These are phyloP conservation scores for Brassica juncea DNA, from an alignment of 345 rosid species.

Conservation along the genomic window DNA sequence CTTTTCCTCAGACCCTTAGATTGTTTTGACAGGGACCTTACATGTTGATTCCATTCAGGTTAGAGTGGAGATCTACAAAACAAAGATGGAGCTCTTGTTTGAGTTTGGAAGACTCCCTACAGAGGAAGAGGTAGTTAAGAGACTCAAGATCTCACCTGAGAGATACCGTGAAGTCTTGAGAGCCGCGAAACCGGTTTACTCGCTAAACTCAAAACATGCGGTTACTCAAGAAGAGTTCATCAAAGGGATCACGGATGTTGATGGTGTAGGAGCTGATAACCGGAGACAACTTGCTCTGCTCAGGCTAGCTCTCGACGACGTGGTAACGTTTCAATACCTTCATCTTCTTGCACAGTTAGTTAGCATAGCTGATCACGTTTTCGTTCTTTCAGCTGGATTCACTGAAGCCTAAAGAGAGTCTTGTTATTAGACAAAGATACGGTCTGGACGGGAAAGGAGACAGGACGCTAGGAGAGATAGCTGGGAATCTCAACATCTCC, in stretches of 20 bases:
- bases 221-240: conserved; percentile 90
- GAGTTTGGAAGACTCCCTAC: conserved; percentile 71
- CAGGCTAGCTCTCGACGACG: conserved; percentile 97
- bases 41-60: conserved; percentile 51
- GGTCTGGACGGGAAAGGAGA: conserved; percentile 97
- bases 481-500: conserved; percentile 85
- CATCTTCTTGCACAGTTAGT: conserved; percentile 4
- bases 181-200: conserved; percentile 68
- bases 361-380: conserved; percentile 5
- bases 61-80: conserved; percentile 70
- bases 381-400: conserved; percentile 69
- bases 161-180: conserved; percentile 80
- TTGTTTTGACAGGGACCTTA: conserved; percentile 1
- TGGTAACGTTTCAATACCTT: conserved; percentile 50
- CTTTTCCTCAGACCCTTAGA: conserved; percentile 3
- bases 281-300: conserved; percentile 78
- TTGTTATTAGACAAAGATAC: conserved; percentile 85
- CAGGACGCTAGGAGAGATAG: conserved; percentile 88
- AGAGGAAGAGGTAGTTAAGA: conserved; percentile 63
- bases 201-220: conserved; percentile 72
- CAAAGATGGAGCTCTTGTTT: conserved; percentile 64
- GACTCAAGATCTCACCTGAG: conserved; percentile 71
- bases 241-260: conserved; percentile 64
- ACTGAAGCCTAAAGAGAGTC: conserved; percentile 89
- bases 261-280: conserved; percentile 68